phyloP scores from a whole-genome alignment of 2,329 filamentous ascomycete species.

The Endocalyx cinctus region DNA sequence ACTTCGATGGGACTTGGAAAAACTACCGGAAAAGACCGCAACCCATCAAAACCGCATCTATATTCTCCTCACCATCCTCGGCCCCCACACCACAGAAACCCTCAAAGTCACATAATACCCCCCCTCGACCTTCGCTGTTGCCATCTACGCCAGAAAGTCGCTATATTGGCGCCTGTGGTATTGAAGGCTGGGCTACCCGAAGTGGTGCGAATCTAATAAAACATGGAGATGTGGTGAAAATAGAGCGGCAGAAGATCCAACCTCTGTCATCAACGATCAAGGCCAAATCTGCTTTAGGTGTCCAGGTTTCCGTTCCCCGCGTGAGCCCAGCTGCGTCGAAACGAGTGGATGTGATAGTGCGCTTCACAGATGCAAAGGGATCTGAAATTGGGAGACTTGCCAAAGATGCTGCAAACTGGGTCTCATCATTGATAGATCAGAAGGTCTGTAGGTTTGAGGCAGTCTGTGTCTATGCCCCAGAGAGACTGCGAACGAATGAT shows the following conservation, averaged over 20 bases:
- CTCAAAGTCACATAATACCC: slow-evolving; percentile 9
- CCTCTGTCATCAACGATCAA: slow-evolving; percentile 39
- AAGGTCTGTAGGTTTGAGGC: slow-evolving; percentile 84
- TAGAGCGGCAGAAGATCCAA: slow-evolving; percentile 79
- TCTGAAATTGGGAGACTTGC: slow-evolving; percentile 82
- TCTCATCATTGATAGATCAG: slow-evolving; percentile 88
- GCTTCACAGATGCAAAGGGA: slow-evolving; percentile 76
- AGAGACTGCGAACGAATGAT: slow-evolving; percentile 81
- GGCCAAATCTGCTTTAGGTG: slow-evolving; percentile 36
- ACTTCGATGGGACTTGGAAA: slow-evolving; percentile 65
- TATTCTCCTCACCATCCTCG: slow-evolving; percentile 7
- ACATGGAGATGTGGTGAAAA: slow-evolving; percentile 77
- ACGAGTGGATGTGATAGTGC: slow-evolving; percentile 80
- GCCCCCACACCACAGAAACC: slow-evolving; percentile 7
- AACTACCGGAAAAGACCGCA: slow-evolving; percentile 33
- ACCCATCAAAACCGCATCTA: slow-evolving; percentile 10
- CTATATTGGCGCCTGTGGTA: slow-evolving; percentile 90
- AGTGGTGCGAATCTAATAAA: slow-evolving; percentile 72
- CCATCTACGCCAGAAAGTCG: slow-evolving; percentile 39
- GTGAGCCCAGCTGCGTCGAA: slow-evolving; percentile 51
- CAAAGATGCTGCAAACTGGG: slow-evolving; percentile 85
- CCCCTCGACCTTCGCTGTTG: slow-evolving; percentile 7
- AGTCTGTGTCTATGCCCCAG: slow-evolving; percentile 82
- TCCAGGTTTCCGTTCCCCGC: slow-evolving; percentile 27
- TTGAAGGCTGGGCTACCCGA: slow-evolving; percentile 84